phyloP scores from a whole-genome alignment of 2,329 filamentous ascomycete genomes.

The Epichloe sp. region DNA sequence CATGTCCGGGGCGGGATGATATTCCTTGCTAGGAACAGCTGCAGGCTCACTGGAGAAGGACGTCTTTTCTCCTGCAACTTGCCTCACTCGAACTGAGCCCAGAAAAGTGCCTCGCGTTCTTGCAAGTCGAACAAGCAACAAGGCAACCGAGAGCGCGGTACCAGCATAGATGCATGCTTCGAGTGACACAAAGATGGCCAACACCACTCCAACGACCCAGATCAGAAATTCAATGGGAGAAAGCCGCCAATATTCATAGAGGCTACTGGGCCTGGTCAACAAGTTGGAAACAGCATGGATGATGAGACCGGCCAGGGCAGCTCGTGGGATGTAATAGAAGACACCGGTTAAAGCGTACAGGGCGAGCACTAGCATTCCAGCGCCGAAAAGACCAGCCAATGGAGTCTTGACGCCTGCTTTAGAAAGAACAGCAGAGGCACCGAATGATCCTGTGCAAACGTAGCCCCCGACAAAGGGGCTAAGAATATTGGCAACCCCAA shows the following conservation, averaged over 20 bases:
- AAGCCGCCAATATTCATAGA: constrained; percentile 68
- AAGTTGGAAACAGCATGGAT: constrained; percentile 73
- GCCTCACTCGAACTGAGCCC: constrained; percentile 20
- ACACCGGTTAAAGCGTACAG: constrained; percentile 66
- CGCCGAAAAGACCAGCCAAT: constrained; percentile 66
- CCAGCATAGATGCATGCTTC: constrained; percentile 39
- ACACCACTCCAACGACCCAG: constrained; percentile 59
- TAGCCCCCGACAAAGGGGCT: constrained; percentile 57
- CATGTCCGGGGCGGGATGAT: constrained; percentile 14
- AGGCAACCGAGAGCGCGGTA: constrained; percentile 26
- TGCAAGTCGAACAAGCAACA: constrained; percentile 32
- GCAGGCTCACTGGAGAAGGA: neutral
- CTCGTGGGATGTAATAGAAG: constrained; percentile 69
- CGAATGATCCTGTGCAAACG: constrained; percentile 34
- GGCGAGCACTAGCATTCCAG: constrained; percentile 59
- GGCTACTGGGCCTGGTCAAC: constrained; percentile 57
- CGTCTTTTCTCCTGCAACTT: constrained; percentile 4
- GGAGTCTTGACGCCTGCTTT: constrained; percentile 74
- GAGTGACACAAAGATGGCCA: constrained; percentile 36
- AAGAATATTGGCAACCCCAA: constrained; percentile 62
- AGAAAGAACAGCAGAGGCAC: constrained; percentile 68
- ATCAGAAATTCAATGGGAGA: constrained; percentile 62
- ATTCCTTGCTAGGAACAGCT: neutral
- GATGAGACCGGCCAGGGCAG: constrained; percentile 60
- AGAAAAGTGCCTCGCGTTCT: constrained; percentile 35